Conservation (phyloP, 768 basidiomycete genomes). For the Vararia minispora region DNA sequence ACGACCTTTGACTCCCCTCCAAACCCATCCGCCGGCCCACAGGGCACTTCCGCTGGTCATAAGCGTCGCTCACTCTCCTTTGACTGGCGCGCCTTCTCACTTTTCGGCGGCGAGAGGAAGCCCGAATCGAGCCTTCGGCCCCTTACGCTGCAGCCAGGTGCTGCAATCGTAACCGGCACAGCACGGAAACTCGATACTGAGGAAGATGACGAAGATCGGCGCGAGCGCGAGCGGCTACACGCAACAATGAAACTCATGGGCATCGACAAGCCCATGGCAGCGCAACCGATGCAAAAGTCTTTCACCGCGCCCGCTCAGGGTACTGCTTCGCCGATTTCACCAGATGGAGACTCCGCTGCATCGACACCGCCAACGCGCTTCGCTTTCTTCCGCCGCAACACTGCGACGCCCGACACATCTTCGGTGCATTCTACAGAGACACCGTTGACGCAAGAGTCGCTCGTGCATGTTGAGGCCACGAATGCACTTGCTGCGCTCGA, state of each 20-base stretch:
- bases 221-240: slow-evolving; percentile 76
- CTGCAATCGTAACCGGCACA: slow-evolving; percentile 40
- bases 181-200: slow-evolving; percentile 75
- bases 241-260: slow-evolving; percentile 95
- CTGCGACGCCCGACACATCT: slow-evolving; percentile 35
- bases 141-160: slow-evolving; percentile 61
- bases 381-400: slow-evolving; percentile 58
- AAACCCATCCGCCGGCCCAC: slow-evolving; percentile 16
- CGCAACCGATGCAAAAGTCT: slow-evolving; percentile 30
- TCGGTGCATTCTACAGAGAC: slow-evolving; percentile 36
- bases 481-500: slow-evolving; percentile 70
- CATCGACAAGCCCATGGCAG: slow-evolving; percentile 53
- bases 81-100: slow-evolving; percentile 72
- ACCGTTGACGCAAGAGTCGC: slow-evolving; percentile 56
- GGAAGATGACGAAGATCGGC: slow-evolving; percentile 88
- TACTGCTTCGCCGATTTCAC: slow-evolving; percentile 16
- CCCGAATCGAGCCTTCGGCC: slow-evolving; percentile 50
- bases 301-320: slow-evolving; percentile 23
- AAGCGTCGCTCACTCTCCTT: slow-evolving; percentile 75
- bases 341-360: no score
- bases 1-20: slow-evolving; percentile 22
- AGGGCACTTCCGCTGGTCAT: slow-evolving; percentile 19
- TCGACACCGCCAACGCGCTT: slow-evolving; percentile 37
- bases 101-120: slow-evolving; percentile 64
- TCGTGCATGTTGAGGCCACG: slow-evolving; percentile 72